Percentiles rank a stretch among this genome's conserved stretches.
These are phyloP conservation scores for Telopea speciosissima DNA, from an alignment of 177 flowering plant genomes.

Conservation along the genomic window DNA sequence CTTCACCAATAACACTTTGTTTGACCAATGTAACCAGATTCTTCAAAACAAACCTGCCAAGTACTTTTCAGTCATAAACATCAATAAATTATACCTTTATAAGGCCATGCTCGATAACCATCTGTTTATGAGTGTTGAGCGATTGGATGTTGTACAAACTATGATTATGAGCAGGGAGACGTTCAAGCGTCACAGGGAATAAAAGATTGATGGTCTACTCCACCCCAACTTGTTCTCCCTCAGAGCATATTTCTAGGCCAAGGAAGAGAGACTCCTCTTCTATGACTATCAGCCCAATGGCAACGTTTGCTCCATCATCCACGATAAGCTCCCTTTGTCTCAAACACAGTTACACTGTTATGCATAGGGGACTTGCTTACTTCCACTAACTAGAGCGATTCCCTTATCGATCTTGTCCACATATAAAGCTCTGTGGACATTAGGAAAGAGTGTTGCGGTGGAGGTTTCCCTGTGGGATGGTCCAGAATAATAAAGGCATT, in stretches of 20 bases:
- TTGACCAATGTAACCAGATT: no score
- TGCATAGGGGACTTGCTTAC: no score
- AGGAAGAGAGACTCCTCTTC: constrained; percentile 68
- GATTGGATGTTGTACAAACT: constrained; percentile 50
- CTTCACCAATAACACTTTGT: no score
- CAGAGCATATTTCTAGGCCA: constrained; percentile 78
- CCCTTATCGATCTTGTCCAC: no score
- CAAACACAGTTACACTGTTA: not conserved
- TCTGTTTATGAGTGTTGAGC: constrained; percentile 64
- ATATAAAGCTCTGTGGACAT: no score
- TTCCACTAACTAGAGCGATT: not conserved
- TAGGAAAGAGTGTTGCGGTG: no score
- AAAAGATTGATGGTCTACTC: constrained; percentile 64
- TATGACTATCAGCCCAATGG: constrained; percentile 91
- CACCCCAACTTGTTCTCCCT: constrained; percentile 90
- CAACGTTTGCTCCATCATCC: constrained; percentile 75
- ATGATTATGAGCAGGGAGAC: constrained; percentile 38
- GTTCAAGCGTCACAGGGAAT: constrained; percentile 71
- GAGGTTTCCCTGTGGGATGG: no score
- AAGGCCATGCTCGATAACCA: constrained; percentile 76
- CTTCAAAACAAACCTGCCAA: no score
- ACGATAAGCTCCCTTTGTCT: constrained; percentile 37
- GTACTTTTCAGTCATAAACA: no score
- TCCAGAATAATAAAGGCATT: no score
- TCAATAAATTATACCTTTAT: no score